These are phyloP conservation scores for Leccinum broughii DNA, from an alignment of 768 basidiomycete species.

Conservation along the genomic window DNA sequence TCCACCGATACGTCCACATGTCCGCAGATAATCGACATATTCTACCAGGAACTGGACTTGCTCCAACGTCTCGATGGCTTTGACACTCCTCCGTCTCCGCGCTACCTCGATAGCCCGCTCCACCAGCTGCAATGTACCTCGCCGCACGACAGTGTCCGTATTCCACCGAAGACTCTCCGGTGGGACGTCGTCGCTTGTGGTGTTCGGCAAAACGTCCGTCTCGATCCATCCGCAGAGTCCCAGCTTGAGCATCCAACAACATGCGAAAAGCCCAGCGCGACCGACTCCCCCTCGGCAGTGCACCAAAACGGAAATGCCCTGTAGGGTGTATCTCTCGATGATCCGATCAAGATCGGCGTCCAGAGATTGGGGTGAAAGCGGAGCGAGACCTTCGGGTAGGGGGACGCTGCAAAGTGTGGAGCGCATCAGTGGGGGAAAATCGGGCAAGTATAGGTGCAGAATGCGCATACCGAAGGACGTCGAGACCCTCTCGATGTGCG, in stretches of 20 bases:
- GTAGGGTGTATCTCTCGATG: conserved; percentile 70
- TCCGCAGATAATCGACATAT: conserved; percentile 63
- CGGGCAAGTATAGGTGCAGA: neutral
- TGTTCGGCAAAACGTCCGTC: conserved; percentile 12
- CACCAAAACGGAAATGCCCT: conserved; percentile 69
- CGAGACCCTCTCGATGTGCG: conserved; percentile 66
- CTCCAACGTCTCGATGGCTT: conserved; percentile 93
- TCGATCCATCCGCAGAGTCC: conserved; percentile 80
- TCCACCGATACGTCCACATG: conserved; percentile 3
- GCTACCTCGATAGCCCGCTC: conserved; percentile 74
- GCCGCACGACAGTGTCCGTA: conserved; percentile 30
- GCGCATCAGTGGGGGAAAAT: neutral
- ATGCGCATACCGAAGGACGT: conserved; percentile 67
- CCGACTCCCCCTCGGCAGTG: conserved; percentile 97
- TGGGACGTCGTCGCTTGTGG: neutral
- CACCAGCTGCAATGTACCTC: conserved; percentile 63
- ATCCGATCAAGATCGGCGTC: conserved; percentile 67
- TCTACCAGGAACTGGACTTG: conserved; percentile 85
- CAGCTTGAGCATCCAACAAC: conserved; percentile 90
- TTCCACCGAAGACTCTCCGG: conserved; percentile 17
- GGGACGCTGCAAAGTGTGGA: conserved; percentile 59
- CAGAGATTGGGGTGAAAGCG: conserved; percentile 54
- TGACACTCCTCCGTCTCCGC: conserved; percentile 73
- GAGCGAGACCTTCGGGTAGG: conserved; percentile 87
- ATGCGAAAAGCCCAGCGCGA: conserved; percentile 87